Conservation (phyloP, 352 stramenopile genomes). For the Phytophthora cryptogea region DNA sequence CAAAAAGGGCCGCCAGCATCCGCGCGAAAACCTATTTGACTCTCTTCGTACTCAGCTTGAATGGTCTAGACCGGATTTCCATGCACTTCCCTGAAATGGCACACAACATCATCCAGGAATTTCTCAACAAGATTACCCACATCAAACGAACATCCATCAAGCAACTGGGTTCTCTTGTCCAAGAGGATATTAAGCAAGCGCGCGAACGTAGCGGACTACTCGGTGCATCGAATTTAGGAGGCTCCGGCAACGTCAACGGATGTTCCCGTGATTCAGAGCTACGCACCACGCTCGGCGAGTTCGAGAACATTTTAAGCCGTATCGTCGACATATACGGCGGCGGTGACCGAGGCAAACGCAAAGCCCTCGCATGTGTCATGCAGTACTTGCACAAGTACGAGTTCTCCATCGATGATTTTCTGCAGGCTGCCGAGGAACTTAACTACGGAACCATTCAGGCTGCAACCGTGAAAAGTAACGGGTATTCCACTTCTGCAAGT, state of each 20-base stretch:
- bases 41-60: conserved; percentile 75
- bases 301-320: conserved; percentile 54
- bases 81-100: conserved; percentile 83
- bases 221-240: conserved; percentile 12
- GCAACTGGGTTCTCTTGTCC: conserved; percentile 36
- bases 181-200: conserved; percentile 42
- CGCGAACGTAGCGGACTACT: conserved; percentile 38
- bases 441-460: conserved; percentile 22
- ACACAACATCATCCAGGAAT: conserved; percentile 72
- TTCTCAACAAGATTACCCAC: conserved; percentile 80
- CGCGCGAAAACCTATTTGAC: conserved; percentile 83
- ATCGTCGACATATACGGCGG: conserved; percentile 75
- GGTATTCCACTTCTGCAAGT: conserved; percentile 11
- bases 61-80: conserved; percentile 72
- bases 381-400: conserved; percentile 84
- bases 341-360: conserved; percentile 71
- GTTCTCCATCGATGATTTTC: conserved; percentile 78
- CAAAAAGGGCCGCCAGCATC: conserved; percentile 78
- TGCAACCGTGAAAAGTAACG: conserved; percentile 6
- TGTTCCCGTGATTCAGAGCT: conserved; percentile 45
- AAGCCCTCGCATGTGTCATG: conserved; percentile 72
- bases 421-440: conserved; percentile 64
- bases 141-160: conserved; percentile 68
- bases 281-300: conserved; percentile 50
- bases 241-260: conserved; percentile 1